phyloP scores from a whole-genome alignment of 768 basidiomycete species.

The Lyophyllum atratum region DNA sequence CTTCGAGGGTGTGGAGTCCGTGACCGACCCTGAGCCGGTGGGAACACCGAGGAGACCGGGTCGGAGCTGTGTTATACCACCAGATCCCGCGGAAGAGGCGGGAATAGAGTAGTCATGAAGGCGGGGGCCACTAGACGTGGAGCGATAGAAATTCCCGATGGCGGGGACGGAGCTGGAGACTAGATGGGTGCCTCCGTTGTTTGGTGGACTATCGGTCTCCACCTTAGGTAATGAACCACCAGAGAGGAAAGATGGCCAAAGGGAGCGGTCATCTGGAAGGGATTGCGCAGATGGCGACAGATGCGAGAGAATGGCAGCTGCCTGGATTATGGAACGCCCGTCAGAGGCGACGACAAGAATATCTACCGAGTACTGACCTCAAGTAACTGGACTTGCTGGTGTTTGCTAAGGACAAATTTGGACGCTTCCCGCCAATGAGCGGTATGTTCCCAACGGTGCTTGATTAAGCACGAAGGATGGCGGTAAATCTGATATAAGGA shows the following conservation, averaged over 20 bases:
- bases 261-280: conserved; percentile 89
- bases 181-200: conserved; percentile 24
- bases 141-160: conserved; percentile 21
- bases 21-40: conserved; percentile 19
- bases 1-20: conserved; percentile 25
- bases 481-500: conserved; percentile 66
- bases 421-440: conserved; percentile 94
- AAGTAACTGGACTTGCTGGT: conserved; percentile 95
- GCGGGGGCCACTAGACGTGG: conserved; percentile 51
- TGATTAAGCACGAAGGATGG: conserved; percentile 93
- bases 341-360: background rate
- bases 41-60: conserved; percentile 53
- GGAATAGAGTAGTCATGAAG: conserved; percentile 68
- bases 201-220: conserved; percentile 22
- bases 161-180: conserved; percentile 59
- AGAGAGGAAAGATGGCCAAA: conserved; percentile 86
- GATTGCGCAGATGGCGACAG: conserved; percentile 70
- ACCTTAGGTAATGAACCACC: conserved; percentile 67
- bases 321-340: conserved; percentile 41
- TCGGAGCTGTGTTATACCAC: conserved; percentile 57
- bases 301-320: conserved; percentile 93
- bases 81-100: conserved; percentile 28
- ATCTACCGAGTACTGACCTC: conserved; percentile 55
- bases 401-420: conserved; percentile 90
- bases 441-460: conserved; percentile 98